Base-by-base conservation (phyloP, 257 asterid genomes). In the Penstemon eatonii region DNA sequence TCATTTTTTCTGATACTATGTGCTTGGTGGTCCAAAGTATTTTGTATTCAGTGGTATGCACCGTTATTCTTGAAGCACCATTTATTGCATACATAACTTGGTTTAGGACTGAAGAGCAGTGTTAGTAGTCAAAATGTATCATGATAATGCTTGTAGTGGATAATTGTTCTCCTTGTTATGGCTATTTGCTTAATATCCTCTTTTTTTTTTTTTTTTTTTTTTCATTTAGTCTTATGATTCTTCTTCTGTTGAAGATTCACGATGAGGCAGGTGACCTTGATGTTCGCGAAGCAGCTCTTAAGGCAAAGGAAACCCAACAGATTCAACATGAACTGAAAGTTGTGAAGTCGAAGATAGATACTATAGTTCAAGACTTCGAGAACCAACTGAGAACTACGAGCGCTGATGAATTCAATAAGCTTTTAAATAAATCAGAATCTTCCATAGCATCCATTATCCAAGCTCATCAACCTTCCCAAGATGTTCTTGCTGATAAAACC, bases 241-340 rank as follows among this genome's bases (percentile, higher is more conserved):
- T 66, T 43, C 62, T 25, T 45, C 41, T 44, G 68, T 7, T 78
- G 84, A 72, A 93, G 97, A 85, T 90, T 63, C 64, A 37, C 45
- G 78, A 76, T 38, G 97, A 88, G 83, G 89, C 97, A 79, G 82
- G 75, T 69, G 88, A 85, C 72, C 89, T 93, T 65, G 89, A 85
- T 67, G 84, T 49, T 52, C 97, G 92, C 52, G 95, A 84, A 83
- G 89, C 84, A 56, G 92, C 89, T 70, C 91, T 93, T 7, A 90
- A 84, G 89, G 84, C 84, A 18, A 75, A 83, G 79, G 96, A 85
- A 87, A 77, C 84, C 65, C 84, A 78, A 72, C 79, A 75, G 75
- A 68, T 79, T 46, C 86, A 70, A 77, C 81, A 80, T 65, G 90
- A 90, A 68, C 66, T 86, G 69, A 72, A 76, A 58, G 77, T 58